phyloP scores from a whole-genome alignment of 139 green algal genomes.

The Chlorella sp. region DNA sequence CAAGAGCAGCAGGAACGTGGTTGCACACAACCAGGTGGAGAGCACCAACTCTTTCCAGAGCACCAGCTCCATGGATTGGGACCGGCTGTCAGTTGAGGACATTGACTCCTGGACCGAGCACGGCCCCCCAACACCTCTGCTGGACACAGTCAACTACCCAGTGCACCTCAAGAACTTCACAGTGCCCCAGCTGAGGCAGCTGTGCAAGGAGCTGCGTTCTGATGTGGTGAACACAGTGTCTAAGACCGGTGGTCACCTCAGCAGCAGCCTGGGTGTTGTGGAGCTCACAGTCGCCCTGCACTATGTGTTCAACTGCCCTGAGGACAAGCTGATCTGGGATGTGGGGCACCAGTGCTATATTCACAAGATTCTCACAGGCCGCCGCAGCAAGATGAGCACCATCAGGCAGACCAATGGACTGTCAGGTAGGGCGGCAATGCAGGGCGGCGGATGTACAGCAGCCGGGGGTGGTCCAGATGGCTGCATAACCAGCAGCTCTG shows the following conservation, averaged over 20 bases:
- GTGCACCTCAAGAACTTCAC: constrained; percentile 99
- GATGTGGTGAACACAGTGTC: constrained; percentile 95
- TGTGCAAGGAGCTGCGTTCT: constrained; percentile 90
- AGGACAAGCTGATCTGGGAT: constrained; percentile 96
- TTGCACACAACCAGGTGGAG: too few relatives aligned
- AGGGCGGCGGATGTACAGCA: background rate
- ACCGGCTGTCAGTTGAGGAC: constrained; percentile 45
- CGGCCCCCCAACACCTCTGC: constrained; percentile 82
- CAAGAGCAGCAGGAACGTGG: too few relatives aligned
- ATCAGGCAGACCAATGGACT: constrained; percentile 91
- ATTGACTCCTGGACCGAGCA: constrained; percentile 64
- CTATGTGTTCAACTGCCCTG: constrained; percentile 94
- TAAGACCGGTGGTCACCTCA: constrained; percentile 91
- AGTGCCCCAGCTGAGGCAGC: constrained; percentile 68
- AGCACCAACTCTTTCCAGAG: too few relatives aligned
- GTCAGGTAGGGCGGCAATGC: constrained; percentile 68
- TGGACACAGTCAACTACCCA: constrained; percentile 97
- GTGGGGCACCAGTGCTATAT: constrained; percentile 87
- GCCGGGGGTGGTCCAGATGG: too few relatives aligned
- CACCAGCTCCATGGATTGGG: too few relatives aligned
- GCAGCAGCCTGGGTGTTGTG: constrained; percentile 88
- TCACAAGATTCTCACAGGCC: constrained; percentile 98
- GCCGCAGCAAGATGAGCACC: constrained; percentile 78
- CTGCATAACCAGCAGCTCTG: too few relatives aligned
- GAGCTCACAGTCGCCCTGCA: constrained; percentile 98